Conservation (phyloP, 2,329 filamentous ascomycete species). For the Helotiales sp. region DNA sequence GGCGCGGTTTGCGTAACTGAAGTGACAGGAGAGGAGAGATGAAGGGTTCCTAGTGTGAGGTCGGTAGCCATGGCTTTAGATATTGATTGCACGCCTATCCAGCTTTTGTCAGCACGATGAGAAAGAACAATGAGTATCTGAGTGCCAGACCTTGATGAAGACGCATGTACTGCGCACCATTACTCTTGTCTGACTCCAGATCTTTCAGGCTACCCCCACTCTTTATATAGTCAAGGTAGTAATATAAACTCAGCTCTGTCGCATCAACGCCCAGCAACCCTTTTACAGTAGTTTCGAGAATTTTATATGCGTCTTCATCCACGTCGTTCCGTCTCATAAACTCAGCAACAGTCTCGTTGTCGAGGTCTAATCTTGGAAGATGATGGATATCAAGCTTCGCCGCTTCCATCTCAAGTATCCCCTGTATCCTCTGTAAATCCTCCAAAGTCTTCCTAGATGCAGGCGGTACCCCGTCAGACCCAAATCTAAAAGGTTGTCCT, state of each 20-base stretch:
- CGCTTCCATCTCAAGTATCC: neutral
- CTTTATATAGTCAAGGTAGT: neutral
- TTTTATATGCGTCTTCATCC: neutral
- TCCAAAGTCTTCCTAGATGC: neutral
- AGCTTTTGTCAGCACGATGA: neutral
- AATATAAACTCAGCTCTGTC: neutral
- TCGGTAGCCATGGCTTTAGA: neutral
- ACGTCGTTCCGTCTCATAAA: neutral
- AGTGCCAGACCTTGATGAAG: neutral
- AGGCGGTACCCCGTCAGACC: neutral
- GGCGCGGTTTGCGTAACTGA: neutral
- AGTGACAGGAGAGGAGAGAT: neutral
- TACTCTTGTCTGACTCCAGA: neutral
- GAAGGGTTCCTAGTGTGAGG: neutral
- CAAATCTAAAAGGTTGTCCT: neutral
- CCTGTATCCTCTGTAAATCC: neutral
- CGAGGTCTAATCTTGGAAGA: neutral
- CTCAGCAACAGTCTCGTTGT: neutral
- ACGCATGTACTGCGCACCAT: slow-evolving; percentile 1
- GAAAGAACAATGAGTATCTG: neutral
- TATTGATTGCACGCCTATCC: neutral
- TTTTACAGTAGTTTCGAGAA: neutral
- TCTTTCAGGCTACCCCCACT: neutral
- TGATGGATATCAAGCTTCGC: neutral
- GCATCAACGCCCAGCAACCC: neutral